Percentiles rank a stretch among this genome's conserved stretches.
Conservation (phyloP, 192 early-diverging fungal genomes). For the Dispira simplex region DNA sequence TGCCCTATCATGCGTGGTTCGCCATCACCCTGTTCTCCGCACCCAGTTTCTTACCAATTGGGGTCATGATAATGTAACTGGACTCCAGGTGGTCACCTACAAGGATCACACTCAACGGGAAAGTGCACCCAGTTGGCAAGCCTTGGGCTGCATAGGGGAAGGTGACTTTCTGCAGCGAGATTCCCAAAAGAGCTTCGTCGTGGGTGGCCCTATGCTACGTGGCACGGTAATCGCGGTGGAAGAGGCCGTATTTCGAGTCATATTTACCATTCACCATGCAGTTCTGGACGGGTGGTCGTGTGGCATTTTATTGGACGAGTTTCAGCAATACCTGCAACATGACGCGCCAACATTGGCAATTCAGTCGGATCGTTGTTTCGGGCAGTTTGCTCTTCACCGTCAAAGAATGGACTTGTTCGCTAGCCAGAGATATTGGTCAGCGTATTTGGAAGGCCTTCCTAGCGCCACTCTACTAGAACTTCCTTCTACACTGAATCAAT, state of each 20-base stretch:
- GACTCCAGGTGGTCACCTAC: neutral
- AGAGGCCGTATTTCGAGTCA: neutral
- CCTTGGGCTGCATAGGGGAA: neutral
- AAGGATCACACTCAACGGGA: neutral
- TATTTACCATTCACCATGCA: neutral
- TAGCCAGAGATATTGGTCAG: neutral
- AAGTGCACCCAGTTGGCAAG: neutral
- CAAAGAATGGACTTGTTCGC: neutral
- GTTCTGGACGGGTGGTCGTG: slow-evolving; percentile 3
- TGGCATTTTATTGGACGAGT: neutral
- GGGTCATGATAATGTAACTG: neutral
- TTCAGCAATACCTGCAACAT: neutral
- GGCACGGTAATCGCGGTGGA: neutral
- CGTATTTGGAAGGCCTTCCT: neutral
- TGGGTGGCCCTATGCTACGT: neutral
- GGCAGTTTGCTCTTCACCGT: neutral
- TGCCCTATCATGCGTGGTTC: neutral
- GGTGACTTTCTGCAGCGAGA: neutral
- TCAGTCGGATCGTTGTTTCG: neutral
- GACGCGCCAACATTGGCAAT: neutral
- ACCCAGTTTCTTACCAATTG: neutral
- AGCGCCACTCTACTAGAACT: neutral
- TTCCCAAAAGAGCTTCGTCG: neutral
- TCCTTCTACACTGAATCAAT: neutral
- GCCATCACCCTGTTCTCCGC: neutral